Evolutionary conservation across 305 asterid genomes (phyloP), one percentile per base, ranked within the genome.

Genomic region (Euphrasia arctica): DNA sequence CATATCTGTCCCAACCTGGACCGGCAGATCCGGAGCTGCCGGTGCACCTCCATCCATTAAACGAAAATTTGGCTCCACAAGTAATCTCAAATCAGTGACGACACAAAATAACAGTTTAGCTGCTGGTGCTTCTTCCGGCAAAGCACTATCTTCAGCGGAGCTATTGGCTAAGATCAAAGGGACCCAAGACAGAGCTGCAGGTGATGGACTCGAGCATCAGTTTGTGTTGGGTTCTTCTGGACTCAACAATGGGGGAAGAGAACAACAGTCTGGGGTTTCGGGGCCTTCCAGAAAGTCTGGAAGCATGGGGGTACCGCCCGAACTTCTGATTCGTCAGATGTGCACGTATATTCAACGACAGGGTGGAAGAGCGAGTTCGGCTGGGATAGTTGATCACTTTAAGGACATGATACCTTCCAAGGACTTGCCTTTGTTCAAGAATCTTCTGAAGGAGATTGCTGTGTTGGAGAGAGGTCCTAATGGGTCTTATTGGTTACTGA

Each of bases 1-100:
- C 67, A 79, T 90, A 61, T 62, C 86, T 28, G 79, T 86, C 66
- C 99, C 99, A 54, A 93, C 99, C 4, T 93, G 99, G 99, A 93
- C 99, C 0, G 99, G 99, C 43, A 83, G 55, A 82, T 80, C 96
- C 43, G 99, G 99, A 63, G 83, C 90, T 27, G 99, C 99, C 27
- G 99, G 99, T 66, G 99, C 89, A 62, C 99, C 97, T 22, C 77
- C 89, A 58, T 81, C 95, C 18, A 70, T 75, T 36, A 77, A 69
- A 68, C 81, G 82, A 69, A 88, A 82, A 79, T 93, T 90, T 62
- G 99, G 99, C 51, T 86, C 95, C 9, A 76, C 97, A 3, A 64
- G 84, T 43, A 87, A 83, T 67, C 50, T 85, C 64, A 87, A 72
- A 64, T 59, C 90, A 66, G 71, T 63, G n/a, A 72, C 70, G 48